Base-by-base conservation (phyloP, 2,329 filamentous ascomycete species). In the Lachnum nothofagi region DNA sequence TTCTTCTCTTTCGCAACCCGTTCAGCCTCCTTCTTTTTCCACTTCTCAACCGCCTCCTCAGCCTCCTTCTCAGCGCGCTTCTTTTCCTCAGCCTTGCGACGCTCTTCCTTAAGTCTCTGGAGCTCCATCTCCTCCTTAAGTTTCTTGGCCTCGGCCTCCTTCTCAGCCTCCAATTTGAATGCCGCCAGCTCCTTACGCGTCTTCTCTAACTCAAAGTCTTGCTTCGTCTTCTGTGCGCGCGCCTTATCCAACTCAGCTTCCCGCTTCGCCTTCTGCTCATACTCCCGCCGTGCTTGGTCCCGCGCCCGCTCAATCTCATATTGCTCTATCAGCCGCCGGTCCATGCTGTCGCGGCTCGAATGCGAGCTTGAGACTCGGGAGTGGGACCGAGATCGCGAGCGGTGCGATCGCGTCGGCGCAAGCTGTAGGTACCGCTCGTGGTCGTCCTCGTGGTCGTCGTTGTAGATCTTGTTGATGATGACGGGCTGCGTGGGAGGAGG, bases 401-500 rank as follows among this genome's bases (percentile, higher is more conserved):
- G 51, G 27, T 29, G 50, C 42, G 33, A 60, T 8, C 19, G 35
- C 27, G 16, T 17, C 10, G 61, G 38, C 53, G 57, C 16, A 60
- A 66, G 12, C 60, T 35, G 20, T 42, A 38, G 17, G 10, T 37
- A 37, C 17, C 37, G 19, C 4, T 39, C 19, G 20, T 52, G 24
- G 5, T 50, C 46, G 8, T 48, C 41, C 9, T 56, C 53, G 19
- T 55, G 51, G 44, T 71, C 57, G 19, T 74, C 70, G 51, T 75
- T 75, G 57, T 75, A 73, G 44, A 78, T 74, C 47, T 69, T 69
- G 62, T 79, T 78, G 63, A 81, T 79, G 45, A 81, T 74, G 38
- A 82, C 70, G 1, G 77, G 76, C 8, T 63, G 56, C 7, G 63
- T 55, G 14, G 67, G 69, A 7, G 65, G 64, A 5, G 65, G 50